These are phyloP conservation scores for Eucalyptus polyanthemos DNA, from an alignment of 345 rosid genomes.

Conservation along the genomic window DNA sequence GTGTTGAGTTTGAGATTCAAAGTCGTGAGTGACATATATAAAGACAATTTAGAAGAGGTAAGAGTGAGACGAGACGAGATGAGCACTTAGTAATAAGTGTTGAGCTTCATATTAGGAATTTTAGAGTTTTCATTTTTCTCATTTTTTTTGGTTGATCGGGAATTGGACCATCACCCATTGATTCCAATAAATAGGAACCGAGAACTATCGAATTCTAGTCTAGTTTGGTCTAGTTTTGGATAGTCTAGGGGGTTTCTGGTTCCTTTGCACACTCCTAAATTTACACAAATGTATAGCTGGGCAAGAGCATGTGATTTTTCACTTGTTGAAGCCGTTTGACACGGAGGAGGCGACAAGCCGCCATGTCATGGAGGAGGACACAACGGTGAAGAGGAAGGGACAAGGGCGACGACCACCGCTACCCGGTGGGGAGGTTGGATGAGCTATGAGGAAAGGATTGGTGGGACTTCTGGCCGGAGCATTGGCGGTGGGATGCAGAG, in stretches of 20 bases:
- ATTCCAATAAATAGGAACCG: fast-evolving
- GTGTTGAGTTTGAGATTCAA: fast-evolving
- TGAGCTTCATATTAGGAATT: fast-evolving
- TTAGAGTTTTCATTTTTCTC: too few relatives aligned
- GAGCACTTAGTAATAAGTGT: fast-evolving
- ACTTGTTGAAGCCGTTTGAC: fast-evolving
- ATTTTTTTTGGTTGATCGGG: fast-evolving
- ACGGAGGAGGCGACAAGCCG: fast-evolving
- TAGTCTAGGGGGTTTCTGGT: fast-evolving
- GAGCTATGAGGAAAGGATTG: background rate
- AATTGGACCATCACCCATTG: fast-evolving
- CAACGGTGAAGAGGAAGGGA: background rate
- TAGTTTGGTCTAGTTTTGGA: fast-evolving
- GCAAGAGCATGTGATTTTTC: background rate
- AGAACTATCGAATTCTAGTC: fast-evolving
- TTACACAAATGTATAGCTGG: background rate
- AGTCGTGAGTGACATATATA: fast-evolving
- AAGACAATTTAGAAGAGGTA: too few relatives aligned
- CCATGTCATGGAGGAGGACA: background rate
- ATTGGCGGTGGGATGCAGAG: background rate
- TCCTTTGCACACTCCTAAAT: too few relatives aligned
- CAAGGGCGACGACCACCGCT: background rate
- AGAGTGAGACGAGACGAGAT: fast-evolving
- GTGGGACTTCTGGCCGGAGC: background rate
- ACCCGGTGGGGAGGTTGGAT: background rate